A percentile compares a stretch with the other conserved stretches of the same genome.
These are phyloP conservation scores for Myriangium duriaei DNA, from an alignment of 2,329 filamentous ascomycete genomes.

Conservation along the genomic window DNA sequence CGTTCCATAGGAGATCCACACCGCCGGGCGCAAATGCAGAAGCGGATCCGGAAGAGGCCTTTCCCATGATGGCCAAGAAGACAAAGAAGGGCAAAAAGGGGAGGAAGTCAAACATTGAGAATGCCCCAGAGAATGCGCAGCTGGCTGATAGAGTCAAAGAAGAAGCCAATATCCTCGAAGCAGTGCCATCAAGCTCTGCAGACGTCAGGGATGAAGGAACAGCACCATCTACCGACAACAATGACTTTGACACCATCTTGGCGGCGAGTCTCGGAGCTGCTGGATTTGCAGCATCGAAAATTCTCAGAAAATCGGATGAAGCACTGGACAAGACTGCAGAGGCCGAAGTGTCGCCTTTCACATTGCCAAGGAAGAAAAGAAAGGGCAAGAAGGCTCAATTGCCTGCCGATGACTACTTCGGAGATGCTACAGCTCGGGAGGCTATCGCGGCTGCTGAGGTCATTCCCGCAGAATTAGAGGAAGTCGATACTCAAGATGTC, in stretches of 20 bases:
- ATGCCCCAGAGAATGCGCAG: slow-evolving; percentile 4
- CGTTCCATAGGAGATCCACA: slow-evolving; percentile 24
- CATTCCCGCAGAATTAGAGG: neutral
- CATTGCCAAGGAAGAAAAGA: slow-evolving; percentile 23
- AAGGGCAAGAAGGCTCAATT: slow-evolving; percentile 30
- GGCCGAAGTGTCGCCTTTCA: slow-evolving; percentile 20
- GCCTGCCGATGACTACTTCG: neutral
- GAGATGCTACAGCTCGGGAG: neutral
- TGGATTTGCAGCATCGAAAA: slow-evolving; percentile 19
- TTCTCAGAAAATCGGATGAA: slow-evolving; percentile 5
- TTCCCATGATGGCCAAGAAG: slow-evolving; percentile 18
- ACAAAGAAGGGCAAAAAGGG: slow-evolving; percentile 23
- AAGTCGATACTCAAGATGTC: neutral
- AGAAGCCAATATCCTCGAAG: neutral
- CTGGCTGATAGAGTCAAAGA: neutral
- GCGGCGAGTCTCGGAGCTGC: slow-evolving; percentile 23
- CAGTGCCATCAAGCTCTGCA: neutral
- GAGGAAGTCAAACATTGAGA: neutral
- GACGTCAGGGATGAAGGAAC: slow-evolving; percentile 1
- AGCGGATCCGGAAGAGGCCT: slow-evolving; percentile 22
- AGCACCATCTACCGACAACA: slow-evolving; percentile 8
- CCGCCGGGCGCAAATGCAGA: slow-evolving; percentile 20
- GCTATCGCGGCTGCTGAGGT: slow-evolving; percentile 6
- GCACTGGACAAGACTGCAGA: slow-evolving; percentile 13
- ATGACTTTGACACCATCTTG: slow-evolving; percentile 25